Base-by-base conservation (phyloP, 1,284 basidiomycete species). In the Ganoderma lingzhi region DNA sequence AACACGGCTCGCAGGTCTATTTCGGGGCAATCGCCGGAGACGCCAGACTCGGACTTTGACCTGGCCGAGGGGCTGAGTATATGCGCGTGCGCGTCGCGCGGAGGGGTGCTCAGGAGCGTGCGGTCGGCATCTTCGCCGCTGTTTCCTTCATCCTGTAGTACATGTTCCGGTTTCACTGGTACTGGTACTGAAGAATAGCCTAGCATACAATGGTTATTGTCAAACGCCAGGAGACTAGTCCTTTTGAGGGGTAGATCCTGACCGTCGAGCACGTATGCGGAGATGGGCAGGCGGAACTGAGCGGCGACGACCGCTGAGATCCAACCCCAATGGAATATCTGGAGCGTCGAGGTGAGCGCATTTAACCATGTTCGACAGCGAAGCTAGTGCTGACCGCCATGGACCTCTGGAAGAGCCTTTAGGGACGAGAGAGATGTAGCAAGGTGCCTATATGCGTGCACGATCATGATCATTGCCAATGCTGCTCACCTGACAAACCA, bases 271-370 rank as follows among this genome's bases (percentile, higher is more conserved):
- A 62, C 45, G 23, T 71, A 71, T 3, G 45, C 32, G 8, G 70
- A 65, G 53, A 71, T 69, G 3, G 70, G 63, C 8, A 71, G 37
- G 14, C 70, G 70, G 55, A 71, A 71, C 15, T 41, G 65, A 8
- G 67, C 67, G 14, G 64, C 37, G 19, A 67, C 64, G 1, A 67
- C 70, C n/a, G 62, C 65, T 0, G 60, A 32, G 23, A 71, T 51
- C 70, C 70, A 71, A 3, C 39, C 35, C 67, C 70, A 71, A 35
- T 69, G 70, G 32, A 71, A 71, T 0, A 71, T 28, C 70, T 71
- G 30, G 12, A 14, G 6, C n/a, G 19, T 3, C n/a, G 6, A 19
- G 1, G 6, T 41, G 1, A 8, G 42, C n/a, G 14, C 1, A 42
- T 10, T 12, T 35, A n/a, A 23, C n/a, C n/a, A 3, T 48, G 6